Evolutionary conservation across 345 rosid species (phyloP), one percentile per base, ranked within the genome.

Genomic region (Rhizophora mangle): DNA sequence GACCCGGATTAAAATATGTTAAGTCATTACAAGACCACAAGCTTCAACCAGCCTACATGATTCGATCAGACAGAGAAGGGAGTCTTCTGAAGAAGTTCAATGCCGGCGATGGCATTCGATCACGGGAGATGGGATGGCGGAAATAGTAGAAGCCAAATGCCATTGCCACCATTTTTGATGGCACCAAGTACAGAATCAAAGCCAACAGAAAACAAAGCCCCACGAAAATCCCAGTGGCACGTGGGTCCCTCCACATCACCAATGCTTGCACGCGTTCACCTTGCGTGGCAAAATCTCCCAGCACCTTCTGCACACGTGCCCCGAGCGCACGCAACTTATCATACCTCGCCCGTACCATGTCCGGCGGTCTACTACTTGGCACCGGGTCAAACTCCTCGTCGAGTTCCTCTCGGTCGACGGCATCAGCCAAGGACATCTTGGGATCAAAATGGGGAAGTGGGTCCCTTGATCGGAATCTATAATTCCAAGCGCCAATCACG

Each of bases 151-250:
- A 91, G 46, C 90, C 97, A 2, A 78, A 81, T 1, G 92, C 93
- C 98, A 91, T 84, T 1, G 89, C 94, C 75, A 87, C 90, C 96
- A 93, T 88, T 68, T 89, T 91, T 4, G 89, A 83, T 2, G 97
- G 94, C 31, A 93, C 88, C 76, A 85, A 68, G 54, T 94, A 91
- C 24, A 89, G 65, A 8, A 87, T 55, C 79, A 85, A 22, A 2
- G 98, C 97, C 81, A 87, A 95, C 19, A 86, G 63, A 3, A 91
- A 82, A 74, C 98, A 91, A 20, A 94, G 3, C 43, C 80, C 83
- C 8, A 91, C 88, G 63, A 94, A 89, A 11, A 94, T 89, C 60
- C 86, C 94, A 0, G 98, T 89, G 2, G 93, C 98, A 60, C 95
- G 78, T 13, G 96, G 95, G 39, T 94, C 98, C 0, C 90, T 39